phyloP scores from a whole-genome alignment of 768 basidiomycete species.

The Crucibulum laeve region DNA sequence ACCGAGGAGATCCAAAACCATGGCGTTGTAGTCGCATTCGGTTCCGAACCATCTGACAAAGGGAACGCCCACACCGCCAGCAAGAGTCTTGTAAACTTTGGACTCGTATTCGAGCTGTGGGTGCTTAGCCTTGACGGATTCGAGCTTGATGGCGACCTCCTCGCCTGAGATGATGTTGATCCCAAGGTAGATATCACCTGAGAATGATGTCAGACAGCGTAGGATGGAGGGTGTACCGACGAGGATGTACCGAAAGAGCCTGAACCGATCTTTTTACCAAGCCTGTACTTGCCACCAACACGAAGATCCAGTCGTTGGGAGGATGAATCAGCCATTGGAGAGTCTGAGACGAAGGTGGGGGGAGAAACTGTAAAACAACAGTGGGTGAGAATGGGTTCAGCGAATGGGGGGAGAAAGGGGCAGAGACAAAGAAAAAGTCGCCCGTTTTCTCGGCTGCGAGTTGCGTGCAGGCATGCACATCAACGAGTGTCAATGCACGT shows the following conservation, averaged over 20 bases:
- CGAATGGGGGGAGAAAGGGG: slow-evolving; percentile 12
- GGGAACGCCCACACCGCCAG: slow-evolving; percentile 97
- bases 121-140: slow-evolving; percentile 99
- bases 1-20: slow-evolving; percentile 96
- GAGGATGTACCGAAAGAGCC: slow-evolving; percentile 86
- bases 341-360: slow-evolving; percentile 16
- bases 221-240: slow-evolving; percentile 1
- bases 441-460: too few relatives aligned
- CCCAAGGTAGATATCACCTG: slow-evolving; percentile 98
- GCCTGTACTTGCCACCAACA: slow-evolving; percentile 93
- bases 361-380: slow-evolving; percentile 11
- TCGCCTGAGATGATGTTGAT: slow-evolving; percentile 99
- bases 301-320: slow-evolving; percentile 79
- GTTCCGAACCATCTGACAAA: slow-evolving; percentile 95
- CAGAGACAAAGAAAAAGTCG: too few relatives aligned
- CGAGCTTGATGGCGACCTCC: slow-evolving; percentile 99
- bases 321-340: slow-evolving; percentile 65
- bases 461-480: too few relatives aligned
- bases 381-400: slow-evolving; percentile 8
- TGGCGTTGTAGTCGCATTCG: slow-evolving; percentile 99
- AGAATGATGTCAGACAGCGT: slow-evolving; percentile 8
- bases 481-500: slow-evolving; percentile 31
- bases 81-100: slow-evolving; percentile 95
- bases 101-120: slow-evolving; percentile 99
- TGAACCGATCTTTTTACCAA: slow-evolving; percentile 99